These are phyloP conservation scores for Penicillium fimorum DNA, from an alignment of 495 filamentous ascomycete species.

Conservation along the genomic window DNA sequence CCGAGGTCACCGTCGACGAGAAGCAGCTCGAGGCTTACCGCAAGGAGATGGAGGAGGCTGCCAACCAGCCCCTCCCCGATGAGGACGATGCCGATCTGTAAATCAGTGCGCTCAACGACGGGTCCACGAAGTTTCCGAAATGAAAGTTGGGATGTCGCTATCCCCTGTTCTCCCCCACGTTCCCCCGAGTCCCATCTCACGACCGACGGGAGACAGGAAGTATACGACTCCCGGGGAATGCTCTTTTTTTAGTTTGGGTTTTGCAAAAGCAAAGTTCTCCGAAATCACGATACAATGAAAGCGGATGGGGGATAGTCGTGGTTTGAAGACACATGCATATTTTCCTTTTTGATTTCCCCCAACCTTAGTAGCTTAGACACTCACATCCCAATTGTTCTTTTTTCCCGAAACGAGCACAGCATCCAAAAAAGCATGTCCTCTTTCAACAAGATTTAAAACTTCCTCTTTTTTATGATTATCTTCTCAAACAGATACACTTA, in stretches of 20 bases:
- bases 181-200: not conserved
- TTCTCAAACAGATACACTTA: constrained; percentile 1
- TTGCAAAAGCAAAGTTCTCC: constrained; percentile 27
- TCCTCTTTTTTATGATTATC: constrained; percentile 3
- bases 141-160: constrained; percentile 14
- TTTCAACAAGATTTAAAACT: constrained; percentile 19
- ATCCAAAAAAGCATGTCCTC: constrained; percentile 25
- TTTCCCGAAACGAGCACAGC: constrained; percentile 24
- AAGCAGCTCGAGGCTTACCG: constrained; percentile 76
- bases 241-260: constrained; percentile 17
- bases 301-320: constrained; percentile 37
- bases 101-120: constrained; percentile 20
- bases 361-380: constrained; percentile 47
- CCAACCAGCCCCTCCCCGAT: constrained; percentile 82
- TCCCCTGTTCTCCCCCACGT: constrained; percentile 1
- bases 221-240: constrained; percentile 8
- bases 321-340: constrained; percentile 42
- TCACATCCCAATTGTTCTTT: constrained; percentile 38
- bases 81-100: constrained; percentile 87
- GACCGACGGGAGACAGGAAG: constrained; percentile 1
- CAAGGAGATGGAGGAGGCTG: constrained; percentile 83
- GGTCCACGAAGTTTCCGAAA: constrained; percentile 18
- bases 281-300: constrained; percentile 48
- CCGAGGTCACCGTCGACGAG: constrained; percentile 84
- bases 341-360: constrained; percentile 32